Conservation (phyloP, 305 asterid species). For the Solanum aculeatissimum region DNA sequence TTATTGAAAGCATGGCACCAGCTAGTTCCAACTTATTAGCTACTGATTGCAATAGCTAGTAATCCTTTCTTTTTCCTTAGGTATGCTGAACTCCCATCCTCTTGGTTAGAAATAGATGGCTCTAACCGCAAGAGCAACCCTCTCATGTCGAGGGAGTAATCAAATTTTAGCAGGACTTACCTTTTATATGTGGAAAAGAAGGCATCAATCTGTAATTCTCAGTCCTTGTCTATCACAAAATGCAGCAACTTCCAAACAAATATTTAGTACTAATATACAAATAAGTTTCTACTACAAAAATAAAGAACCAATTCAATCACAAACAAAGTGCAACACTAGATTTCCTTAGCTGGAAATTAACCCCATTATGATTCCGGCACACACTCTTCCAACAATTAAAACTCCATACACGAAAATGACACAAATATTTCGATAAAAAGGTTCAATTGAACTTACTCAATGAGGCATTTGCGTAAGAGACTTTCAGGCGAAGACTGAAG, state of each 20-base stretch:
- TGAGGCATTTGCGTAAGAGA: slow-evolving; percentile 71
- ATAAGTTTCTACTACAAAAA: background rate
- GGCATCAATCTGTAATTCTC: background rate
- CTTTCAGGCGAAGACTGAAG: slow-evolving; percentile 85
- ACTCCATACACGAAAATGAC: background rate
- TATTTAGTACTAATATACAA: background rate
- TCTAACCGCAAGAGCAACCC: background rate
- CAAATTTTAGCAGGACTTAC: background rate
- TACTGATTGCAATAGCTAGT: background rate
- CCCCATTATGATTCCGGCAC: background rate
- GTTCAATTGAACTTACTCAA: slow-evolving; percentile 38
- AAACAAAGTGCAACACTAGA: background rate
- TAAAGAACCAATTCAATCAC: background rate
- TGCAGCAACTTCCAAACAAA: background rate
- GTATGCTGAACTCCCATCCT: background rate
- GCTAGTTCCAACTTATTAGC: background rate
- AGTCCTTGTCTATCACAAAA: background rate
- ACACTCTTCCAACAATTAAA: background rate
- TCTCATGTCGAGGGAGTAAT: background rate
- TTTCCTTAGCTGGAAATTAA: background rate
- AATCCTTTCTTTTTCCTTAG: background rate
- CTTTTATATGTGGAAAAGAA: background rate
- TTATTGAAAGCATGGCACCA: background rate
- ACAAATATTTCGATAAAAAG: background rate
- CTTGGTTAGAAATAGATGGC: background rate